Base-by-base conservation (phyloP, 768 basidiomycete species). In the Kwoniella dendrophila region DNA sequence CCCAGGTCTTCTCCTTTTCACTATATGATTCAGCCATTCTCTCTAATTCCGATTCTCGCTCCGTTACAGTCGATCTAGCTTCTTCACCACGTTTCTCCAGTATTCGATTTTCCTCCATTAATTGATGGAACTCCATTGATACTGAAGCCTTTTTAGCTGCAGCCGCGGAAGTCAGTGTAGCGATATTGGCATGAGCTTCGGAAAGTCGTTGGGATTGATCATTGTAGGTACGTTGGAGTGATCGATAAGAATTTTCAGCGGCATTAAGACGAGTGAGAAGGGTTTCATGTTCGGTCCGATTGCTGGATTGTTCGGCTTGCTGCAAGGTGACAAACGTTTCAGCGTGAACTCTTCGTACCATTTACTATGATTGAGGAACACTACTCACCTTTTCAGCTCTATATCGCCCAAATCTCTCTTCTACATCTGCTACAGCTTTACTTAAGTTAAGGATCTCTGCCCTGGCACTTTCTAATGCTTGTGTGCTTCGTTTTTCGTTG, bases 41-140 rank as follows among this genome's bases (percentile, higher is more conserved):
- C 24, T 88, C 88, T 86, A 90, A 89, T 67, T 95, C 91, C 29
- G 81, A 83, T 78, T 96, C 93, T 57, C 97, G 86, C 38, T 83
- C 83, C 24, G 91, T 88, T 0, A 97, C 87, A 55, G 92, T 86
- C 22, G 85, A 83, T 80, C 90, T 90, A 22, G 90, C 86, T 65
- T 93, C 89, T 54, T 87, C 86, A 75, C 93, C 92, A 36, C 93
- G 84, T 59, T 88, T 88, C 76, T 97, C 92, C 83, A 96, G 87
- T 82, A 93, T 85, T 6, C 84, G 81, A 11, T 93, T 87, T 18
- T 96, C 82, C 30, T 92, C 84, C 60, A 85, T 85, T 67, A 93
- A 80, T 12, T 86, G 85, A 40, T 84, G 86, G 1, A 87, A 86
- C 75, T 97, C 93, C 59, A 83, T 85, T 0, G 88, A 83, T 75